Conservation (phyloP, 257 asterid species). For the Phtheirospermum japonicum region DNA sequence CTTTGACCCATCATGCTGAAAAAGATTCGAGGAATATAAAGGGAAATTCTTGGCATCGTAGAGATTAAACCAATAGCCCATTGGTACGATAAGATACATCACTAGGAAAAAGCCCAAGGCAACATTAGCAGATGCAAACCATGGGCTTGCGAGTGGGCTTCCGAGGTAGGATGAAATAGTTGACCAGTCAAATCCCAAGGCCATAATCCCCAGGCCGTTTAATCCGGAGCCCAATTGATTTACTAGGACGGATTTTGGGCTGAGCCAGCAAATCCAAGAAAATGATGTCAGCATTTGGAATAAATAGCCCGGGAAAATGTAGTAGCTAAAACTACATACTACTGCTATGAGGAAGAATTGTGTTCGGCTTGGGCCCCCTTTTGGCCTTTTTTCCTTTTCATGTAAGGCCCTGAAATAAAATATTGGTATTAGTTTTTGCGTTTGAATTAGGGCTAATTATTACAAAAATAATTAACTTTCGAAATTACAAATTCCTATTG, state of each 20-base stretch:
- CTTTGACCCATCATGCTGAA: conserved; percentile 25
- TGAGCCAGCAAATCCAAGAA: conserved; percentile 56
- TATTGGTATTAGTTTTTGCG: too few species aligned
- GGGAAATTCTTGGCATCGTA: conserved; percentile 54
- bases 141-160: conserved; percentile 55
- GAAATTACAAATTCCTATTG: too few species aligned
- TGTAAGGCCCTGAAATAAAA: conserved; percentile 57
- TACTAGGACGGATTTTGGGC: conserved; percentile 37
- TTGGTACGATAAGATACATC: conserved; percentile 39
- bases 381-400: conserved; percentile 40
- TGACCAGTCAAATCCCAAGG: conserved; percentile 48
- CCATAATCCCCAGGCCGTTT: conserved; percentile 44
- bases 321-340: conserved; percentile 37
- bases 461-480: too few species aligned
- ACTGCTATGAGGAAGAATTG: conserved; percentile 50
- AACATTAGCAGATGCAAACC: conserved; percentile 50
- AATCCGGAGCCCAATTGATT: conserved; percentile 52
- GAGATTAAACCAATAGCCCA: conserved; percentile 45
- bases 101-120: conserved; percentile 35
- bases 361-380: conserved; percentile 31
- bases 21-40: conserved; percentile 33
- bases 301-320: conserved; percentile 39
- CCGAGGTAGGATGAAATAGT: conserved; percentile 44
- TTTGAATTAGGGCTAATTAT: too few species aligned
- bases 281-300: conserved; percentile 37